Evolutionary conservation across 164 flowering plant genomes (phyloP), one percentile per base, ranked within the genome.

Genomic region (Chloranthus sessilifolius): DNA sequence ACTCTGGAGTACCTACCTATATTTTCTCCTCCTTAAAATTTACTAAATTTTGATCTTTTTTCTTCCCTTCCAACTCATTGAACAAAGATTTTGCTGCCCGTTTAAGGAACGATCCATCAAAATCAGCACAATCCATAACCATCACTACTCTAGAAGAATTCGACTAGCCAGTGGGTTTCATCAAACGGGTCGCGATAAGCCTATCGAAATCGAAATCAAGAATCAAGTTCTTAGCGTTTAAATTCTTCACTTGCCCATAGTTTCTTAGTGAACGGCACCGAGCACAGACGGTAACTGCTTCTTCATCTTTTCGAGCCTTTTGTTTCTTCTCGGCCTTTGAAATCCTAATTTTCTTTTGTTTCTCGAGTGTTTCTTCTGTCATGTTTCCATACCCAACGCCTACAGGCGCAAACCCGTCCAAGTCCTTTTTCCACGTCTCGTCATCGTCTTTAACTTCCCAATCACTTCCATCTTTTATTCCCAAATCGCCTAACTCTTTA

Each of bases 111-210:
- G 95, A 83, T 3, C 90, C 97, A 69, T 89, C 95, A 69, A 89
- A 89, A 71, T 89, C 95, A 29, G 80, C 88, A 69, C 92, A 85
- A 70, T 89, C 97, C 31, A 89, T 89, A 15, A 89, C 92, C 86
- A 89, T 77, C 16, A 85, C 87, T 30, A 88, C 79, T 36, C 86
- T 88, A n/a, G n/a, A n/a, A n/a, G n/a, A 89, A 16, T 82, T 62
- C n/a, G n/a, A n/a, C n/a, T n/a, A n/a, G n/a, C n/a, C n/a, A n/a
- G n/a, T n/a, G n/a, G n/a, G n/a, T n/a, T n/a, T n/a, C n/a, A n/a
- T n/a, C n/a, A n/a, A n/a, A n/a, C n/a, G n/a, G n/a, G n/a, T n/a
- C 8, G 80, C 46, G 20, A 89, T 75, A 69, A 89, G 58, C 53
- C 86, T 63, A 56, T 89, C 82, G 26, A 89, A 89, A 72, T 89